phyloP scores from a whole-genome alignment of 2,329 filamentous ascomycete genomes.

The Ophiocordyceps australis region DNA sequence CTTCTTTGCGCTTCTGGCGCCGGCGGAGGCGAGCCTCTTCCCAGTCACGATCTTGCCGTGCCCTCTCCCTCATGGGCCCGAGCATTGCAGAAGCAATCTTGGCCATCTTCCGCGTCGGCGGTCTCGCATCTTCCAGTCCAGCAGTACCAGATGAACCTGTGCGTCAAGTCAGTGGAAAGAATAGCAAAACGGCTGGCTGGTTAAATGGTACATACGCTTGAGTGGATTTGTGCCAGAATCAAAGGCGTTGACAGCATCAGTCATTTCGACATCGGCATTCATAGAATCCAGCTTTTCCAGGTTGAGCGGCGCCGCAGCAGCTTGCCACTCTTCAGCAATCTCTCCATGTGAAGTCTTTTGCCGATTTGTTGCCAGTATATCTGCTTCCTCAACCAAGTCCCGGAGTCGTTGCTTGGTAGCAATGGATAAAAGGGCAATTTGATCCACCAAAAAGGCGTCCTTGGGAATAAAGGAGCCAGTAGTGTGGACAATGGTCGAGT shows the following conservation, averaged over 20 bases:
- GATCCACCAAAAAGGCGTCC: conserved; percentile 61
- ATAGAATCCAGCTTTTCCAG: conserved; percentile 16
- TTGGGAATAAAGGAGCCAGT: conserved; percentile 55
- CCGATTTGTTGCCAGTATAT: conserved; percentile 49
- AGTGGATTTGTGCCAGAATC: conserved; percentile 34
- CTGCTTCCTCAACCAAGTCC: conserved; percentile 60
- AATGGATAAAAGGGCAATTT: conserved; percentile 67
- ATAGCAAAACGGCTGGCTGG: no score
- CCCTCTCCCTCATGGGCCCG: conserved; percentile 39
- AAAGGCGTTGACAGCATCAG: conserved; percentile 25
- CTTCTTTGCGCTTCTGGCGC: conserved; percentile 44
- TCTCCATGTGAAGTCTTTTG: conserved; percentile 65
- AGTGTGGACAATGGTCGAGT: conserved; percentile 44
- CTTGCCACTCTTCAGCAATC: conserved; percentile 57
- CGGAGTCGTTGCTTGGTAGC: conserved; percentile 66
- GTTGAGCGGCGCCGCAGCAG: conserved; percentile 42
- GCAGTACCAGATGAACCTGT: conserved; percentile 23
- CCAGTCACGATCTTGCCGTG: conserved; percentile 46
- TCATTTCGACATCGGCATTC: conserved; percentile 5
- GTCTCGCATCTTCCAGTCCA: conserved; percentile 17
- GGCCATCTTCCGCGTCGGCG: conserved; percentile 23
- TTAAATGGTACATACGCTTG: no score
- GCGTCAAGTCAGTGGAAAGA: no score
- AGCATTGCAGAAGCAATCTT: conserved; percentile 31
- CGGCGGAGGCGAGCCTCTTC: conserved; percentile 57